phyloP scores from a whole-genome alignment of 768 basidiomycete genomes.

The Boletus fagicola region DNA sequence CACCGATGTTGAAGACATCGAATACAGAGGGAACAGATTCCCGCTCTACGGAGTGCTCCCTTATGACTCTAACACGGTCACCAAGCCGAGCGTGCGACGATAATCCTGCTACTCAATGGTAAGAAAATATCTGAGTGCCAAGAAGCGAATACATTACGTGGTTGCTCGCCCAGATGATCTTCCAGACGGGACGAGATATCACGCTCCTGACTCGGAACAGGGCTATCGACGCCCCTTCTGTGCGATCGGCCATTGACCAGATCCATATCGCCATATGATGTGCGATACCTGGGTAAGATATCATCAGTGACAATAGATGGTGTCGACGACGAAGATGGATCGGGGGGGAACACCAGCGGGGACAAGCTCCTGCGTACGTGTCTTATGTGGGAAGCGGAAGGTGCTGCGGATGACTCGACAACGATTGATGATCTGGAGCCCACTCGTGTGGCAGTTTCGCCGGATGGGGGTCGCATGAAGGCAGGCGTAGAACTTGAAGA shows the following conservation, averaged over 20 bases:
- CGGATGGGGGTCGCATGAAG: conserved; percentile 21
- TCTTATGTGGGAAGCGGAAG: conserved; percentile 12
- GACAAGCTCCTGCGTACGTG: conserved; percentile 26
- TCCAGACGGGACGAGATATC: conserved; percentile 4
- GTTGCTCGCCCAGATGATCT: conserved; percentile 8
- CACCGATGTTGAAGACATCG: conserved; percentile 29
- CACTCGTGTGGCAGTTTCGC: conserved; percentile 11
- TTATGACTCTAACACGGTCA: conserved; percentile 19
- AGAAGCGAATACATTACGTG: conserved; percentile 7
- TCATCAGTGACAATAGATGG: conserved; percentile 18
- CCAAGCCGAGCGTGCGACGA: conserved; percentile 7
- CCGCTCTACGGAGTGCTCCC: conserved; percentile 23
- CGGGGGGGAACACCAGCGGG: conserved; percentile 23
- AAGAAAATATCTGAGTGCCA: not conserved
- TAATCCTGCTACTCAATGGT: not conserved
- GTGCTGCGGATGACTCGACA: conserved; percentile 6
- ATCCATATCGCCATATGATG: conserved; percentile 1
- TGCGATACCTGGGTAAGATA: conserved; percentile 15
- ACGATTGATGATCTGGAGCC: conserved; percentile 11
- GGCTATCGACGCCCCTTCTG: conserved; percentile 7
- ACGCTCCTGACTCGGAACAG: conserved; percentile 2
- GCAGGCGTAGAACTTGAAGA: conserved; percentile 9
- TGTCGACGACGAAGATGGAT: conserved; percentile 12
- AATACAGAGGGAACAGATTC: conserved; percentile 28
- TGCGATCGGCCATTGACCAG: not conserved